Percentiles rank a stretch among this genome's conserved stretches.
Evolutionary conservation across 805 yeast species (phyloP).

Genomic region (Grigorovia transvaalensis): DNA sequence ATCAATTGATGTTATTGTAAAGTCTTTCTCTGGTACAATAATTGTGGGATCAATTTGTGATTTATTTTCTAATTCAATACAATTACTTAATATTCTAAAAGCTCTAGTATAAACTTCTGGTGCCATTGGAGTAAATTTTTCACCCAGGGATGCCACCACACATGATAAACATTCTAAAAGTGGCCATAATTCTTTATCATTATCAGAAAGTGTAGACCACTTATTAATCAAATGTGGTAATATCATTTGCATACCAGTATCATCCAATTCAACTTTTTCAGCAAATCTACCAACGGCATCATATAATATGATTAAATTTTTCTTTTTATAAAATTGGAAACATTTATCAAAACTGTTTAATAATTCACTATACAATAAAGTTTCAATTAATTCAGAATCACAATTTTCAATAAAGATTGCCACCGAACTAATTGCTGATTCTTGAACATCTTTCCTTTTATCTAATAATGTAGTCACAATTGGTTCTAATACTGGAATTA

Average conservation of each 20-base stretch:
- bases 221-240: conserved; percentile 74
- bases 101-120: conserved; percentile 77
- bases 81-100: conserved; percentile 51
- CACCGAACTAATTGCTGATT: conserved; percentile 82
- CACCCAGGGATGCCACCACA: conserved; percentile 80
- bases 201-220: conserved; percentile 69
- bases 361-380: conserved; percentile 51
- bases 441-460: conserved; percentile 85
- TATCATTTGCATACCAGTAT: conserved; percentile 46
- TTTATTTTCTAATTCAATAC: conserved; percentile 56
- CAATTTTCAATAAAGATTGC: conserved; percentile 75
- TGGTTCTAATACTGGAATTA: conserved; percentile 68
- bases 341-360: conserved; percentile 63
- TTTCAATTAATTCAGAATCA: conserved; percentile 49
- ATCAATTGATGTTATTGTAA: conserved; percentile 80
- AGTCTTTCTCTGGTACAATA: conserved; percentile 80
- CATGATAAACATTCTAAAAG: conserved; percentile 86
- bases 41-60: conserved; percentile 55
- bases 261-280: conserved; percentile 54
- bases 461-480: conserved; percentile 70
- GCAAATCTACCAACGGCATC: conserved; percentile 88
- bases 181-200: conserved; percentile 84
- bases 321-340: conserved; percentile 68
- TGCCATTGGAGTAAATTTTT: conserved; percentile 80
- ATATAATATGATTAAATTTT: conserved; percentile 70